Base-by-base conservation (phyloP, 2,329 filamentous ascomycete species). In the Ophidiomyces ophidiicola region DNA sequence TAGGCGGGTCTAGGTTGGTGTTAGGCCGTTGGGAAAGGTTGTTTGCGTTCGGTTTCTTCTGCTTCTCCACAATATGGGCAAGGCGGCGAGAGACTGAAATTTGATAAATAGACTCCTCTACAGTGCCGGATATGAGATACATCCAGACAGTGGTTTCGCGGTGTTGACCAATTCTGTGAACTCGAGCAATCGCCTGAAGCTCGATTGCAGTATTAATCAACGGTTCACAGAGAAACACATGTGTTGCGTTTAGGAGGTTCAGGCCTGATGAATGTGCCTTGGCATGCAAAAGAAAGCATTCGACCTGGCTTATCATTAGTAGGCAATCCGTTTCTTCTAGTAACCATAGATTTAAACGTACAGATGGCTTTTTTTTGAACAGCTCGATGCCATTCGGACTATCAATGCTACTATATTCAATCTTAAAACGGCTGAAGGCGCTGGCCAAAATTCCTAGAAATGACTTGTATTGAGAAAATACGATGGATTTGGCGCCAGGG, bases 221-320 rank as follows among this genome's bases (percentile, higher is more conserved):
- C 2, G 90, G 90, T 55, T 98, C 90, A 57, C 86, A 94, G 3
- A 98, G 71, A 54, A 96, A 92, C 1, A 96, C 86, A 54, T 96
- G 86, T 33, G 78, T 94, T 3, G 88, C 90, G 51, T 92, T 88
- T 48, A 94, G 81, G 0, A 98, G 72, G 45, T 93, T 96, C 20
- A 98, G 68, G 0, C 90, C 90, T 1, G 82, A 87, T 0, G 84
- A 81, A 55, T 94, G 84, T 0, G 84, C 82, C 48, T 86, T 82
- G 4, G 87, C 87, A 54, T 94, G 86, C 10, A 98, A 71, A 3
- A 96, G 69, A 50, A 98, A 88, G 50, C 82, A 87, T 56, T 94
- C 85, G 4, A 80, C 56, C 63, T 66, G 36, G 20, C 32, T 34
- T 30, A 24, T 60, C 2, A 34, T 64, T 59, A 1, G 44, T 36